Base-by-base conservation (phyloP, 78 protist genomes). In the Emiliania huxleyi region DNA sequence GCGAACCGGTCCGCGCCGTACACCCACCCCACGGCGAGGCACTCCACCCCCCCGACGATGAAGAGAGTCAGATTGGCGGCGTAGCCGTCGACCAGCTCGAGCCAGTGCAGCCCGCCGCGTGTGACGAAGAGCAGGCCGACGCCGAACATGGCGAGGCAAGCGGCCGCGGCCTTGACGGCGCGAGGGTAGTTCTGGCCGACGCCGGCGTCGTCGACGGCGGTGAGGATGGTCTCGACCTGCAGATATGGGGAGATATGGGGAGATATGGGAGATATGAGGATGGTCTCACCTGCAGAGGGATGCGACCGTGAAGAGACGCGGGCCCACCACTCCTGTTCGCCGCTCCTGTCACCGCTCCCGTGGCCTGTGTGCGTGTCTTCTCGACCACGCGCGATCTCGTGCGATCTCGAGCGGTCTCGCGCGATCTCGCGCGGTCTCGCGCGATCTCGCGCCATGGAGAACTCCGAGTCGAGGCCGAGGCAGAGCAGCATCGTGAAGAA, bases 61-160 rank as follows among this genome's bases (percentile, higher is more conserved):
- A 88, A 37, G 69, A 88, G 91, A n/a, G 49, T 23, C 26, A 22
- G 49, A 22, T 35, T 88, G 45, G 4, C 56, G 45, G 38, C 18
- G 45, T 1, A 88, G 73, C n/a, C 22, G 77, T 88, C 91, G 77
- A 88, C 56, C 40, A 88, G n/a, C 35, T 88, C 73, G 73, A 88
- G 33, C 45, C 18, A 45, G 46, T 88, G 18, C 44, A 88, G 33
- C 26, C 91, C 91, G 26, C 29, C 91, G 22, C 71, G 91, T n/a
- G 91, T 88, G 26, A 12, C 6, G 69, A 22, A 88, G 37, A 5
- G 23, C 35, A 88, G 1, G 46, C 91, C 42, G 81, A 26, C 18
- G 19, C 11, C 33, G 23, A 26, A 26, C 40, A 71, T 46, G n/a
- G 15, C 3, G 5, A 25, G 2, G 69, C 49, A 88, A 2, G 48